phyloP scores from a whole-genome alignment of 805 yeast species.

The Candida gorgasii region DNA sequence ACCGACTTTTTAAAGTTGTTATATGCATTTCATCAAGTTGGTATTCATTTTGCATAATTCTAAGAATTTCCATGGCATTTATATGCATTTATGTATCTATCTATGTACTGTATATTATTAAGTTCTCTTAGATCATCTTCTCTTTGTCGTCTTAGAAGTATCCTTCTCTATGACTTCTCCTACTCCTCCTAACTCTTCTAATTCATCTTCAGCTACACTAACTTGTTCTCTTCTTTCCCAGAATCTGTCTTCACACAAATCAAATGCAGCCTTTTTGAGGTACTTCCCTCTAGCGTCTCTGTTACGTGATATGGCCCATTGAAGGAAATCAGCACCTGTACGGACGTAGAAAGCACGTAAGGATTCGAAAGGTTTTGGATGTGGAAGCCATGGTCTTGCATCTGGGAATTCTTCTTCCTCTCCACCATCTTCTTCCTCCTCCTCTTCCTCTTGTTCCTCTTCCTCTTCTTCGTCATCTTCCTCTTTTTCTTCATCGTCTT shows the following conservation, averaged over 20 bases:
- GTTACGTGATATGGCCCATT: conserved; percentile 90
- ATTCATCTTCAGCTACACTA: conserved; percentile 80
- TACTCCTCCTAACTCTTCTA: conserved; percentile 90
- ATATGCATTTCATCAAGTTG: conserved; percentile 95
- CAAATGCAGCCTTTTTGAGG: conserved; percentile 85
- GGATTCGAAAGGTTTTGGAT: conserved; percentile 90
- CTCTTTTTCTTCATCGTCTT: conserved; percentile 42
- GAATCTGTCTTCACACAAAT: conserved; percentile 91
- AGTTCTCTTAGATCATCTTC: conserved; percentile 56
- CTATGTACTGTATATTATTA: conserved; percentile 1
- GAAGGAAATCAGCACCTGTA: conserved; percentile 82
- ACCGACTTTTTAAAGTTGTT: conserved; percentile 84
- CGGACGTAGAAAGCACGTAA: conserved; percentile 82
- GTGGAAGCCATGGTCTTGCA: conserved; percentile 95
- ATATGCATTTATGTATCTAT: conserved; percentile 8
- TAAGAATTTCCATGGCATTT: conserved; percentile 3
- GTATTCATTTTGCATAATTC: conserved; percentile 87
- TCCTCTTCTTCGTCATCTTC: conserved; percentile 46
- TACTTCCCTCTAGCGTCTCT: conserved; percentile 87
- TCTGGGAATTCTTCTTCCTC: conserved; percentile 81
- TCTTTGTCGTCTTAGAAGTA: conserved; percentile 47
- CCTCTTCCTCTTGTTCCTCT: conserved; percentile 71
- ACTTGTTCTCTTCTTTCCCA: conserved; percentile 98
- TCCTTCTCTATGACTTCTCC: conserved; percentile 84
- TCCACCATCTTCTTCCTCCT: conserved; percentile 57